These are phyloP conservation scores for Margaritispora aquatica DNA, from an alignment of 495 filamentous ascomycete genomes.

Conservation along the genomic window DNA sequence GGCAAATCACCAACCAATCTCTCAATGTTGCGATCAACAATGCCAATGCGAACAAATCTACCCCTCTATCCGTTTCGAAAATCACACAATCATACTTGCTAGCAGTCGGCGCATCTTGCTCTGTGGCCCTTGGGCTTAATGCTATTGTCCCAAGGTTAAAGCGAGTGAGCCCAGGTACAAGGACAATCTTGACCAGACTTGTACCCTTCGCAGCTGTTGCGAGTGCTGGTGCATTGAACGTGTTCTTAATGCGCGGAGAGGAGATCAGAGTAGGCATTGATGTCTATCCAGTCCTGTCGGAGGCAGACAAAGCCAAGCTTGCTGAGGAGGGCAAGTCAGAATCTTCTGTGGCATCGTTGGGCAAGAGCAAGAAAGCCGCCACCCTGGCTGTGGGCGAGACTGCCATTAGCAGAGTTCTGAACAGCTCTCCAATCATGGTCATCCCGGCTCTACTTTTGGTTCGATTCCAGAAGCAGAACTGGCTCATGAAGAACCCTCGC, in stretches of 20 bases:
- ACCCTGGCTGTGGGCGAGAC: conserved; percentile 87
- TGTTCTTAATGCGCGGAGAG: conserved; percentile 94
- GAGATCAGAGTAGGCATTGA: conserved; percentile 93
- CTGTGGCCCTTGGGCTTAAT: conserved; percentile 90
- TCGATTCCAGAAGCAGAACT: conserved; percentile 67
- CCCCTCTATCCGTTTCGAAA: conserved; percentile 70
- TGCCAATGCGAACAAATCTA: conserved; percentile 95
- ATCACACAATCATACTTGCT: conserved; percentile 85
- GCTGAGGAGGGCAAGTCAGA: conserved; percentile 46
- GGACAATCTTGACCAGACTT: conserved; percentile 68
- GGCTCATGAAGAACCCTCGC: conserved; percentile 66
- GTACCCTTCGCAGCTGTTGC: conserved; percentile 96
- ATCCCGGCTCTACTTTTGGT: conserved; percentile 81
- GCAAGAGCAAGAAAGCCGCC: conserved; percentile 83
- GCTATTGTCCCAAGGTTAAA: conserved; percentile 80
- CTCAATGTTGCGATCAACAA: conserved; percentile 97
- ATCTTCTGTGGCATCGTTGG: conserved; percentile 57
- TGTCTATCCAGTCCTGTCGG: conserved; percentile 72
- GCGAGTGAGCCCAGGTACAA: conserved; percentile 63
- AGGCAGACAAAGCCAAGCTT: conserved; percentile 46
- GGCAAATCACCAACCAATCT: conserved; percentile 96
- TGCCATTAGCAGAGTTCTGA: conserved; percentile 80
- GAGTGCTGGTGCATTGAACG: conserved; percentile 83
- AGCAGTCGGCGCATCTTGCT: conserved; percentile 87
- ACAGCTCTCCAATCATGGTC: conserved; percentile 95